Evolutionary conservation across 2,329 filamentous ascomycete species (phyloP).

Genomic region (Monilinia laxa): DNA sequence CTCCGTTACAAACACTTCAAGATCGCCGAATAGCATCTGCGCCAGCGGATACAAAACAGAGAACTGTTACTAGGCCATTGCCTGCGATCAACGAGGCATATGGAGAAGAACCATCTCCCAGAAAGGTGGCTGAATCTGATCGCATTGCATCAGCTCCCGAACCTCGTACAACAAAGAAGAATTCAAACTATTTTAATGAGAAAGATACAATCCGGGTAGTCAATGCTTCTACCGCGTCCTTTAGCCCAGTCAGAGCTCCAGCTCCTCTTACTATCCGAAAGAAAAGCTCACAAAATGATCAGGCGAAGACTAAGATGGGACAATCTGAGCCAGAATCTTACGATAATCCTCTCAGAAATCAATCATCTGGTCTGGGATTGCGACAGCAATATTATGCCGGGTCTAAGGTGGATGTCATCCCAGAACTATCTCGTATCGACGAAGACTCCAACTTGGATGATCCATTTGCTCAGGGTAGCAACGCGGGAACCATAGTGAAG

Average conservation of each 20-base stretch:
- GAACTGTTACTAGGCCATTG: constrained; percentile 25
- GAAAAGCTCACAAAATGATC: constrained; percentile 33
- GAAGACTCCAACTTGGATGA: constrained; percentile 29
- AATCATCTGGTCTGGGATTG: constrained; percentile 27
- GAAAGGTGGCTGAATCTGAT: constrained; percentile 22
- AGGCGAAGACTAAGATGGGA: constrained; percentile 7
- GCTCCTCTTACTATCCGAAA: constrained; percentile 40
- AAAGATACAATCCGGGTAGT: constrained; percentile 39
- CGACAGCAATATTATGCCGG: constrained; percentile 32
- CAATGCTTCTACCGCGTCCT: constrained; percentile 30
- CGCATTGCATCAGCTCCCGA: constrained; percentile 40
- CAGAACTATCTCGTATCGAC: constrained; percentile 31
- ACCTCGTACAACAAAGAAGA: constrained; percentile 25
- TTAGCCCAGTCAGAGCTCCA: constrained; percentile 37
- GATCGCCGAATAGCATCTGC: constrained; percentile 49
- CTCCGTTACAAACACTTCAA: constrained; percentile 17
- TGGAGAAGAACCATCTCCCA: constrained; percentile 31
- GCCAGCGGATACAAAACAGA: constrained; percentile 38
- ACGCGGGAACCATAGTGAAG: constrained; percentile 33
- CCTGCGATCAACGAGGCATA: constrained; percentile 37
- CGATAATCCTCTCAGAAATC: constrained; percentile 14
- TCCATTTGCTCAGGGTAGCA: constrained; percentile 29
- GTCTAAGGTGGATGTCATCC: constrained; percentile 17
- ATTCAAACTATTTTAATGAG: constrained; percentile 24
- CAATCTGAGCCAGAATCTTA: background rate